phyloP scores from a whole-genome alignment of 1,284 basidiomycete genomes.

The Ganoderma meredithae region DNA sequence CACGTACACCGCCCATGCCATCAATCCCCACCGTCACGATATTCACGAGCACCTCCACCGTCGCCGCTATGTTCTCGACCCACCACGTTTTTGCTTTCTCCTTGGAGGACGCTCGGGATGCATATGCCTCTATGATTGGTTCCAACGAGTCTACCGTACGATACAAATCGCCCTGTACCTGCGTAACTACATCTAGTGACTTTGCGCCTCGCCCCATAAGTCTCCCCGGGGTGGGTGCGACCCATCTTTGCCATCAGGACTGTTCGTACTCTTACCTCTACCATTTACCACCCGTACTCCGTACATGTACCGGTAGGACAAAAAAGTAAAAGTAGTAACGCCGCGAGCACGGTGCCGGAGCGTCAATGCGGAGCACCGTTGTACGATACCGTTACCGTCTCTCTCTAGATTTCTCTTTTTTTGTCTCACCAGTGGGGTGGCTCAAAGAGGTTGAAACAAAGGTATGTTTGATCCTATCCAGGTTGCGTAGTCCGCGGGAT shows the following conservation, averaged over 20 bases:
- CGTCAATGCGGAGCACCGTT: slow-evolving; percentile 1
- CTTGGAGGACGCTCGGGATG: slow-evolving; percentile 1
- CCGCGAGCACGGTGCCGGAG: not conserved
- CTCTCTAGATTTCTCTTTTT: slow-evolving; percentile 1
- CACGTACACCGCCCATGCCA: slow-evolving; percentile 1
- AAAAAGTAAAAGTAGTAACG: not conserved
- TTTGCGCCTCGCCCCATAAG: not conserved
- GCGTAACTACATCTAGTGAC: slow-evolving; percentile 1
- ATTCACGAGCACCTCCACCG: not conserved
- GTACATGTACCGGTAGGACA: slow-evolving; percentile 4
- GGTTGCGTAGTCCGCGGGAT: too few relatives aligned
- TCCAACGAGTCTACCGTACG: slow-evolving; percentile 1
- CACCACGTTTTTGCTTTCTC: not conserved
- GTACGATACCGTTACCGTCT: not conserved
- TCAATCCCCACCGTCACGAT: slow-evolving; percentile 1
- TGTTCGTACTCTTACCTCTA: not conserved
- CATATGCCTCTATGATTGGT: not conserved
- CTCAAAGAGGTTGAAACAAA: not conserved
- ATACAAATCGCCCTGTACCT: not conserved
- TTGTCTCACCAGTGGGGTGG: not conserved
- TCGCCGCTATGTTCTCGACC: not conserved
- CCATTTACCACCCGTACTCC: not conserved
- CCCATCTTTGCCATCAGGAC: not conserved
- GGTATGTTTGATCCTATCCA: not conserved
- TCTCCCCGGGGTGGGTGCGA: not conserved